A percentile compares a stretch with the other conserved stretches of the same genome.
These are phyloP conservation scores for Torrubiellomyces zombiae DNA, from an alignment of 2,329 filamentous ascomycete genomes.

Conservation along the genomic window DNA sequence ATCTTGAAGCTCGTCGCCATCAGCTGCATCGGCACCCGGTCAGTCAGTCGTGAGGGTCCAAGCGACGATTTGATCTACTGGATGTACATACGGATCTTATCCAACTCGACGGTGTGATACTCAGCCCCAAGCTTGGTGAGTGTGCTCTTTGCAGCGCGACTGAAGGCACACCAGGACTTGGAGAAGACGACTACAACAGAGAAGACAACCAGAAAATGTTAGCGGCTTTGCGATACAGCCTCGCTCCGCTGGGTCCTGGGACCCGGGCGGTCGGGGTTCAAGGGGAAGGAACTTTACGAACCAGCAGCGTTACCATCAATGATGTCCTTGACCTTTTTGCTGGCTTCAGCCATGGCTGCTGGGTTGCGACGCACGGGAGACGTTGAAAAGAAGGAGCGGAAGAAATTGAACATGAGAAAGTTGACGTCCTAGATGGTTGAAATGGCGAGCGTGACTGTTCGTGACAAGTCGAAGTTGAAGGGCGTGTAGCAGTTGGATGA, in stretches of 20 bases:
- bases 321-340: slow-evolving; percentile 66
- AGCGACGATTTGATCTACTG: background rate
- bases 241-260: too few species aligned
- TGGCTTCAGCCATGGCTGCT: slow-evolving; percentile 65
- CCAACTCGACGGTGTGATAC: slow-evolving; percentile 64
- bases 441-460: too few species aligned
- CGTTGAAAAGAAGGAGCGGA: slow-evolving; percentile 54
- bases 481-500: too few species aligned
- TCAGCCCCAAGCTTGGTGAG: slow-evolving; percentile 56
- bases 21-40: slow-evolving; percentile 34
- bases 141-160: slow-evolving; percentile 59
- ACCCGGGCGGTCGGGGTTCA: too few species aligned
- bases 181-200: slow-evolving; percentile 87
- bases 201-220: background rate
- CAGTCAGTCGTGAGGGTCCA: background rate
- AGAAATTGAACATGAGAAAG: slow-evolving; percentile 39
- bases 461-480: too few species aligned
- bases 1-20: slow-evolving; percentile 68
- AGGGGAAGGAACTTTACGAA: slow-evolving; percentile 27
- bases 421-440: slow-evolving; percentile 3
- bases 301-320: slow-evolving; percentile 81
- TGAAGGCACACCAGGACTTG: slow-evolving; percentile 95
- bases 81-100: slow-evolving; percentile 54
- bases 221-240: too few species aligned
- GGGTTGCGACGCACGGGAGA: slow-evolving; percentile 32